Conservation (phyloP, 306 rosid genomes). For the Citrullus amarus region DNA sequence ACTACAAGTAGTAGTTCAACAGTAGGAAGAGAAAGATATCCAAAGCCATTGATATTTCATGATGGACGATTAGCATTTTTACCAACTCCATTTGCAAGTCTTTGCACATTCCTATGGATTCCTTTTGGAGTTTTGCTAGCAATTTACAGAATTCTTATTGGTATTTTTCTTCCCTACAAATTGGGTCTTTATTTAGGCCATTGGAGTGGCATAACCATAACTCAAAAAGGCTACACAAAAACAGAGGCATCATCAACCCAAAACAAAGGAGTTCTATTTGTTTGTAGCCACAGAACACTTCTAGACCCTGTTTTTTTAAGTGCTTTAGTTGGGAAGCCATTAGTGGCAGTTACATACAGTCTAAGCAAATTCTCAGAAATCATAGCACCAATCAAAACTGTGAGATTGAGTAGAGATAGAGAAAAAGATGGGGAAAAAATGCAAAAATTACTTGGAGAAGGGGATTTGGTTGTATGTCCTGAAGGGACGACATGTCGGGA, state of each 20-base stretch:
- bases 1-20: neutral
- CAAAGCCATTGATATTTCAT: slow-evolving; percentile 75
- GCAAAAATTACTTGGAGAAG: slow-evolving; percentile 41
- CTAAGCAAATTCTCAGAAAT: slow-evolving; percentile 52
- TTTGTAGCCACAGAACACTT: slow-evolving; percentile 66
- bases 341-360: slow-evolving; percentile 73
- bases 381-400: slow-evolving; percentile 48
- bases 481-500: slow-evolving; percentile 98
- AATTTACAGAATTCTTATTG: slow-evolving; percentile 50
- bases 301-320: slow-evolving; percentile 69
- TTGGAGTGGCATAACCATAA: slow-evolving; percentile 35
- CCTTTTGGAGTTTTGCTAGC: slow-evolving; percentile 55
- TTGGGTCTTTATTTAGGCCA: slow-evolving; percentile 21
- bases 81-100: slow-evolving; percentile 73
- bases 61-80: slow-evolving; percentile 87
- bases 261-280: slow-evolving; percentile 44
- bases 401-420: slow-evolving; percentile 63
- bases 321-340: slow-evolving; percentile 27
- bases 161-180: slow-evolving; percentile 48
- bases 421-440: slow-evolving; percentile 53
- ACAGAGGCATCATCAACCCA: neutral
- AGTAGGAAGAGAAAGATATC: slow-evolving; percentile 46
- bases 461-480: slow-evolving; percentile 89
- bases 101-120: slow-evolving; percentile 62
- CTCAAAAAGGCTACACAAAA: slow-evolving; percentile 16